phyloP scores from a whole-genome alignment of 768 basidiomycete genomes.

The Suillus discolor region DNA sequence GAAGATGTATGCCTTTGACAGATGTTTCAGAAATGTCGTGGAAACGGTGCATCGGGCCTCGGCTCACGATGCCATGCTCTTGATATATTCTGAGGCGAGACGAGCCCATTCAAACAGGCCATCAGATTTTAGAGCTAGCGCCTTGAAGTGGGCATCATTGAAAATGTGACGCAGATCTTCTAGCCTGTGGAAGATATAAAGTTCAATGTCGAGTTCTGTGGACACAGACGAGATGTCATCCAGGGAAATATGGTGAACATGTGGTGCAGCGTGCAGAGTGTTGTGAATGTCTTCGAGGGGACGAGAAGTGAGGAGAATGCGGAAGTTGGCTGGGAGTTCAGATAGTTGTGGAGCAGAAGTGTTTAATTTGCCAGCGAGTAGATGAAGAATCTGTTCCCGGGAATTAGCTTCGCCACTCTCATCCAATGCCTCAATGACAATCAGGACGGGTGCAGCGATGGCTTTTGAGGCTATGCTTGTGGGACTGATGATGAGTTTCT shows the following conservation, averaged over 20 bases:
- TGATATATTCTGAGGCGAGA: conserved; percentile 11
- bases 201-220: conserved; percentile 9
- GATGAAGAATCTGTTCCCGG: conserved; percentile 16
- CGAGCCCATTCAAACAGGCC: conserved; percentile 14
- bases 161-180: not conserved
- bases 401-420: conserved; percentile 13
- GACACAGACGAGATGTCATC: conserved; percentile 1
- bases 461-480: not conserved
- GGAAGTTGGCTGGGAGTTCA: conserved; percentile 9
- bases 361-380: not conserved
- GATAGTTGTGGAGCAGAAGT: not conserved
- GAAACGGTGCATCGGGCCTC: not conserved
- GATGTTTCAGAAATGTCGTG: too few relatives aligned
- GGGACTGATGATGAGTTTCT: conserved; percentile 19
- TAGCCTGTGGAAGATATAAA: conserved; percentile 5
- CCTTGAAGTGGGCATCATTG: not conserved
- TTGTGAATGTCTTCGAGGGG: conserved; percentile 7
- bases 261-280: conserved; percentile 7
- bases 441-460: conserved; percentile 21
- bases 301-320: conserved; percentile 21
- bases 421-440: conserved; percentile 30
- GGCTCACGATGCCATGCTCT: not conserved
- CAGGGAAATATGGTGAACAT: conserved; percentile 4
- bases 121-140: conserved; percentile 6
- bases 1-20: too few relatives aligned